Evolutionary conservation across 441 rosid species (phyloP), one percentile per base, ranked within the genome.

Genomic region (Croton setiger): DNA sequence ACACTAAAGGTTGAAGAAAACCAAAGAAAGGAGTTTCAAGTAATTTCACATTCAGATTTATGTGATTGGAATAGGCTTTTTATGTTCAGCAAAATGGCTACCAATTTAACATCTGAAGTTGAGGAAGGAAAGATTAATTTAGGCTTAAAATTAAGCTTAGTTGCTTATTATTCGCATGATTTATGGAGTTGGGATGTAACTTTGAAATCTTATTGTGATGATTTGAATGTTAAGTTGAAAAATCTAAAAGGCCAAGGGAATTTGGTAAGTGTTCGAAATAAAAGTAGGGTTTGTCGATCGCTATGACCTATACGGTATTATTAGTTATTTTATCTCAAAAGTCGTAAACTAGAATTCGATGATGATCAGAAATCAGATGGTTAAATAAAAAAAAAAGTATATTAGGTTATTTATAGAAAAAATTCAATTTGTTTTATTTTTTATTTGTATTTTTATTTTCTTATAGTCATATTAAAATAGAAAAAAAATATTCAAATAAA

Each of bases 111-210:
- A 6, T 7, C 7, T 1, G 71, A 56, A 5, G 63, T 39, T 67
- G 31, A 4, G 11, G 3, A 23, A 56, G 31, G 55, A 17, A 1
- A 14, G 56, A 11, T 13, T n/a, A n/a, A n/a, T n/a, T n/a, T n/a
- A n/a, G n/a, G n/a, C n/a, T n/a, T n/a, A n/a, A 31, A 17, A 56
- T 67, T 63, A 41, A 14, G 10, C 2, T 67, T 1, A 14, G 53
- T 21, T n/a, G 71, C 63, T 1, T 23, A 58, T 41, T 67, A 44
- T 31, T 14, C 10, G 63, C 71, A 67, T 33, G 27, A 5, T 4
- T 44, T 15, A 14, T 56, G 63, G 63, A 63, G 63, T 41, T 67
- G 71, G 71, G 54, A 67, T 4, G 71, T 67, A 2, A 54, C 14
- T 31, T 1, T 67, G 18, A 56, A 43, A 49, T 63, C 71, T 4